Conservation (phyloP, 306 rosid species). For the Pachyrhizus erosus region DNA sequence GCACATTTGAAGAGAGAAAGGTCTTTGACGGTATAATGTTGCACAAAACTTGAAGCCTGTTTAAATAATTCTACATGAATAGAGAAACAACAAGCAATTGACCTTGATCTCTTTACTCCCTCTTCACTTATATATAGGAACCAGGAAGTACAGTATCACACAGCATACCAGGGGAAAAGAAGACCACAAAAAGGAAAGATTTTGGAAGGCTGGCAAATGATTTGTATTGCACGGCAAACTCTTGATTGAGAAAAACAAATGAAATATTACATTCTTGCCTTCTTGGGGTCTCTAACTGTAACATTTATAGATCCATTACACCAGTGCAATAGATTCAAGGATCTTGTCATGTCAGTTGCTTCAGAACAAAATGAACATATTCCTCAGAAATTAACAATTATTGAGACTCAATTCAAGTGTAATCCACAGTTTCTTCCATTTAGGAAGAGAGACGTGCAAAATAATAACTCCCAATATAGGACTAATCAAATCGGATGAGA, state of each 20-base stretch:
- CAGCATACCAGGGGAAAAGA: neutral
- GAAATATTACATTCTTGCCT: neutral
- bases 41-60: neutral
- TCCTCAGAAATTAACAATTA: neutral
- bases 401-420: constrained; percentile 6
- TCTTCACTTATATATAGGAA: neutral
- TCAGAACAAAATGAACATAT: neutral
- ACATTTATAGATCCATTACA: constrained; percentile 1
- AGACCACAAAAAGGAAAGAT: neutral
- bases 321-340: constrained; percentile 7
- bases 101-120: constrained; percentile 2
- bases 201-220: neutral
- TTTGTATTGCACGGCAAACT: neutral
- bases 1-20: constrained; percentile 9
- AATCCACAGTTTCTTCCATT: constrained; percentile 11
- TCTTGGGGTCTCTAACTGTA: neutral
- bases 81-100: neutral
- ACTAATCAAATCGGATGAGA: neutral
- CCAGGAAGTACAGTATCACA: constrained; percentile 6
- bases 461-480: constrained; percentile 16
- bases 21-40: neutral
- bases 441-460: neutral
- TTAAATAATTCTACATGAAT: neutral
- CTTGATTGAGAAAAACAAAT: neutral
- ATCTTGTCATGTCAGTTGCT: neutral